Base-by-base conservation (phyloP, 2,329 filamentous ascomycete species). In the Fusarium sp. region DNA sequence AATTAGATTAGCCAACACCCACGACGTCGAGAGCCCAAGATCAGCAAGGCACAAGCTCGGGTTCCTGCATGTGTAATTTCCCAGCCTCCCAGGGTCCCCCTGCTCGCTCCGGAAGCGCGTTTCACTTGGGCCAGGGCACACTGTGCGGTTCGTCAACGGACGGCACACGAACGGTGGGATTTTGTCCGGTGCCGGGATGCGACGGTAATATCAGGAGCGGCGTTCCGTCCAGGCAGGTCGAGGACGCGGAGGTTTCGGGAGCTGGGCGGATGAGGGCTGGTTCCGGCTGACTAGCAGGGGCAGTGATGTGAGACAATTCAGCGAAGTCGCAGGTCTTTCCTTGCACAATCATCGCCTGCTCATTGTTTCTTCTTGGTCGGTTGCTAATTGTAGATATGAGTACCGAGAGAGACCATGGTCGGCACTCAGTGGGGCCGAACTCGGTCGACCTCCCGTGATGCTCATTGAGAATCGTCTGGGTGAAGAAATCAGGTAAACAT, bases 41-140 rank as follows among this genome's bases (percentile, higher is more conserved):
- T 68, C 56, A 54, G 54, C 66, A 69, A 52, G 54, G 63, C 45
- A 52, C 59, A 43, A 71, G 45, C 54, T 69, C 65, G 57, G 71
- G 75, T 77, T 72, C 70, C 76, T 74, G 68, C 76, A 78, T 35
- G 54, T 69, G 74, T 68, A 79, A 79, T 78, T 78, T 78, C 76
- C 76, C 66, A 71, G 14, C 61, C 64, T 56, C 56, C 75, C 75
- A 68, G 60, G 69, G 66, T 66, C 65, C 76, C 76, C 76, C 63
- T 78, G 76, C 57, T 60, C 40, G 37, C 30, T 43, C 69, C 47
- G 65, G 59, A 70, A 64, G 56, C 66, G 56, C 67, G 76, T 78
- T 78, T 78, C 75, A 77, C 56, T 27, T 66, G 47, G 54, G 56
- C 74, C 56, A 72, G 58, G 37, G 57, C 45, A 38, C 54, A 63